phyloP scores from a whole-genome alignment of 2,329 filamentous ascomycete species.

The Talaromyces pinophilus region DNA sequence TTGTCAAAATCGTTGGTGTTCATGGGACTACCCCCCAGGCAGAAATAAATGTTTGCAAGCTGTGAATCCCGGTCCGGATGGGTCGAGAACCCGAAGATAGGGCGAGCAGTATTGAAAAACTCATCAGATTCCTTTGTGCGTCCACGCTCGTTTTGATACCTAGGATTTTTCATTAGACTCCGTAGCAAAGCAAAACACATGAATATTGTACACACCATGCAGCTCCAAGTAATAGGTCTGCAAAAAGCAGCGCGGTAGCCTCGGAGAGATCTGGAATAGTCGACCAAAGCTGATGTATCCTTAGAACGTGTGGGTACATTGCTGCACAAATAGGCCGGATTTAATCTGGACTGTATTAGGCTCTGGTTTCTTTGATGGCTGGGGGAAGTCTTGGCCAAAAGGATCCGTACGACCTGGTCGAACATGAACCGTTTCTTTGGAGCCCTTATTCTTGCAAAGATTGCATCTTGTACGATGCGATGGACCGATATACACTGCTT shows the following conservation, averaged over 20 bases:
- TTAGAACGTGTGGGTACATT: conserved; percentile 31
- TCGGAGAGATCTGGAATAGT: conserved; percentile 22
- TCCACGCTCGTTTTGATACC: conserved; percentile 21
- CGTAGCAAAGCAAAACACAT: too few species aligned
- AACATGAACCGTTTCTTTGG: too few species aligned
- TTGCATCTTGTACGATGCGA: too few species aligned
- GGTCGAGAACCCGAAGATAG: conserved; percentile 23
- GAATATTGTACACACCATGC: conserved; percentile 27
- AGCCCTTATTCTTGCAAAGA: too few species aligned
- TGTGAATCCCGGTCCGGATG: too few species aligned
- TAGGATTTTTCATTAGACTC: too few species aligned
- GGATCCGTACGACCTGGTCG: not conserved
- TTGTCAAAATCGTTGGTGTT: too few species aligned
- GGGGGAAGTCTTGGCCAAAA: conserved; percentile 28
- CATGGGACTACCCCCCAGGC: too few species aligned
- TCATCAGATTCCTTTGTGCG: conserved; percentile 29
- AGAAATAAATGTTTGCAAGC: too few species aligned
- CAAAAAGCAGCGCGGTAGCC: conserved; percentile 27
- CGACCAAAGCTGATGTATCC: conserved; percentile 28
- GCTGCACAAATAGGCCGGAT: conserved; percentile 30
- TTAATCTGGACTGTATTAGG: conserved; percentile 25
- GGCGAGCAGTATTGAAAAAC: conserved; percentile 29
- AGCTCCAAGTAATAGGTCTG: conserved; percentile 29
- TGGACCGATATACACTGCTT: too few species aligned
- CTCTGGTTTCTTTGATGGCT: conserved; percentile 26